Base-by-base conservation (phyloP, 306 rosid species). In the Nissolia schottii region DNA sequence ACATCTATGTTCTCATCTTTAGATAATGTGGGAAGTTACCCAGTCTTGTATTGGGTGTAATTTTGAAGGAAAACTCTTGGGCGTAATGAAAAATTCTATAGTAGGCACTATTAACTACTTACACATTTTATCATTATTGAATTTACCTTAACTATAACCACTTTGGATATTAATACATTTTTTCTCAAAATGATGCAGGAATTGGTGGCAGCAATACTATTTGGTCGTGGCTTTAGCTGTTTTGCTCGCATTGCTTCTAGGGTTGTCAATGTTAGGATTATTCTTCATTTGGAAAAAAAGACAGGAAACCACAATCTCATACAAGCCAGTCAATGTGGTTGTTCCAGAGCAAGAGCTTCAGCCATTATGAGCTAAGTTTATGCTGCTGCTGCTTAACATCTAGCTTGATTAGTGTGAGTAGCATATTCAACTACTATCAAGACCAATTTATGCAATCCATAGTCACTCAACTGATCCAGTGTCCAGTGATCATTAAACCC, bases 261-360 rank as follows among this genome's bases (percentile, higher is more conserved):
- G 86, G 64, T 60, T 89, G 38, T 77, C 84, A 20, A 69, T 70
- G 37, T 64, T 73, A 53, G 97, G 93, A 76, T 63, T 82, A 46
- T 87, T 89, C 85, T 71, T 87, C 76, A 57, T 89, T 41, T 87
- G 85, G 92, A 93, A 87, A 83, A 80, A 61, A 27, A 81, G 84
- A 64, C 90, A 79, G 66, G 84, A 77, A 74, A 59, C 75, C 3
- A 5, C 38, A 62, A 82, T 78, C 70, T 46, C 87, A 11, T 94
- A 94, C 82, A 87, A 86, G 85, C 96, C 95, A 10, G 96, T 93
- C 29, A 48, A 83, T 80, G 88, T 1, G 40, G 84, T 70, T 54
- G 80, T 54, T 69, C 86, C 92, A 0, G 98, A 94, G 87, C 94
- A 88, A 78, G 98, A 94, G 74, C 98, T 94, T 34, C 97, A 87